These are phyloP conservation scores for Colletotrichum tofieldiae DNA, from an alignment of 2,329 filamentous ascomycete genomes.

Conservation along the genomic window DNA sequence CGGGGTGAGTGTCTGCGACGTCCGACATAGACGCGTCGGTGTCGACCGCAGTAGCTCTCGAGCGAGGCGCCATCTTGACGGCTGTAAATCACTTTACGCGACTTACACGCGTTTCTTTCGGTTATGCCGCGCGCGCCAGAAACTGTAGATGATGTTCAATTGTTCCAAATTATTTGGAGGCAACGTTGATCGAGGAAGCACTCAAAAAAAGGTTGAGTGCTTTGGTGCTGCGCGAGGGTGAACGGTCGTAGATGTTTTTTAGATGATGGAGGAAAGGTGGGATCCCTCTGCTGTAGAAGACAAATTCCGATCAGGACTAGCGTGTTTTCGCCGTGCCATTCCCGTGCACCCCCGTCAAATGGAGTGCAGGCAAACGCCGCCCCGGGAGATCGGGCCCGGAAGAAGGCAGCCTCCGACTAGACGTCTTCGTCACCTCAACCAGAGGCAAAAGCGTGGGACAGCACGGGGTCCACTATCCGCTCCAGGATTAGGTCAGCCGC, in stretches of 20 bases:
- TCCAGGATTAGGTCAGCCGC: slow-evolving; percentile 27
- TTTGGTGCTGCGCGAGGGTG: slow-evolving; percentile 26
- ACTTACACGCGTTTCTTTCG: slow-evolving; percentile 65
- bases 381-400: slow-evolving; percentile 4
- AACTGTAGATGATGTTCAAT: slow-evolving; percentile 34
- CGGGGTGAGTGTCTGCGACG: slow-evolving; percentile 63
- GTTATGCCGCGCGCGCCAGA: slow-evolving; percentile 14
- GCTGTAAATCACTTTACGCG: slow-evolving; percentile 67
- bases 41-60: slow-evolving; percentile 68
- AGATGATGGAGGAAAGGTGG: slow-evolving; percentile 43
- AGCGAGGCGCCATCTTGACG: slow-evolving; percentile 68
- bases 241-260: slow-evolving; percentile 41
- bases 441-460: slow-evolving; percentile 4
- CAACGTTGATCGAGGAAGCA: slow-evolving; percentile 12
- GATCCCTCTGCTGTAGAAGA: slow-evolving; percentile 39
- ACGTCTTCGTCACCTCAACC: neutral
- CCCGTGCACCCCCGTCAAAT: slow-evolving; percentile 2
- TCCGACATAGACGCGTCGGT: slow-evolving; percentile 77
- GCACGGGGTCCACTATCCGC: slow-evolving; percentile 4
- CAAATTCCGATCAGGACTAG: slow-evolving; percentile 41
- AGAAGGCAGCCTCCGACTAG: slow-evolving; percentile 16
- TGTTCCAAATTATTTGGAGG: slow-evolving; percentile 7
- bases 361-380: neutral
- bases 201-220: slow-evolving; percentile 1
- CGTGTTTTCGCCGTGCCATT: slow-evolving; percentile 40